Conservation (phyloP, 257 asterid species). For the Galeopsis tetrahit region DNA sequence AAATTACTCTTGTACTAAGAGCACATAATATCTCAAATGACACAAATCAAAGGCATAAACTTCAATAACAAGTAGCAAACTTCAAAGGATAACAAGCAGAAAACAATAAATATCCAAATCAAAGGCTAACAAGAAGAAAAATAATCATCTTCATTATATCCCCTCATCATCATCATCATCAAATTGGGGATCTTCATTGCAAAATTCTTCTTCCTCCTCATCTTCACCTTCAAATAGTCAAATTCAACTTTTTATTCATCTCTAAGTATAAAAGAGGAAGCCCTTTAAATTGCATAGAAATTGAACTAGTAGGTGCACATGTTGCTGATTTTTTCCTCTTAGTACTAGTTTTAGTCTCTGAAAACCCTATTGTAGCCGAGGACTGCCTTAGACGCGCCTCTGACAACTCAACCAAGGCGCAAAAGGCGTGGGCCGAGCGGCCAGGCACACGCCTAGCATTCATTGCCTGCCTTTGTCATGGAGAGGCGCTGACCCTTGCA, state of each 20-base stretch:
- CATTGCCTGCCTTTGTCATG: not conserved
- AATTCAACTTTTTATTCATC: not conserved
- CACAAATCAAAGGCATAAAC: conserved; percentile 3
- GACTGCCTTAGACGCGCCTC: not conserved
- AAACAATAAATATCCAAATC: not conserved
- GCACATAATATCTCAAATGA: not conserved
- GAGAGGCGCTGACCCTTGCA: not conserved
- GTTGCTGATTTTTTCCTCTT: not conserved
- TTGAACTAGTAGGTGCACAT: not conserved
- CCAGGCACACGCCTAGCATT: not conserved
- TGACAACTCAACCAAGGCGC: not conserved
- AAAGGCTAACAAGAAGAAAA: not conserved
- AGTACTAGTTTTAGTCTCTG: not conserved
- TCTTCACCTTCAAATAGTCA: conserved; percentile 1
- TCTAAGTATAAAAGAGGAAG: not conserved
- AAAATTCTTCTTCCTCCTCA: not conserved
- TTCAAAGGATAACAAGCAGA: not conserved
- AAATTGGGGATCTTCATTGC: not conserved
- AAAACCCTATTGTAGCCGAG: not conserved
- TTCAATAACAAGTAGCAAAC: conserved; percentile 1
- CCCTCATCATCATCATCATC: not conserved
- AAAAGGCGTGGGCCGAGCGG: not conserved
- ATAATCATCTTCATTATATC: not conserved
- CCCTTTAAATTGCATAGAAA: not conserved
- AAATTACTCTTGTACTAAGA: conserved; percentile 15